Base-by-base conservation (phyloP, 495 filamentous ascomycete genomes). In the Penicillium waksmanii region DNA sequence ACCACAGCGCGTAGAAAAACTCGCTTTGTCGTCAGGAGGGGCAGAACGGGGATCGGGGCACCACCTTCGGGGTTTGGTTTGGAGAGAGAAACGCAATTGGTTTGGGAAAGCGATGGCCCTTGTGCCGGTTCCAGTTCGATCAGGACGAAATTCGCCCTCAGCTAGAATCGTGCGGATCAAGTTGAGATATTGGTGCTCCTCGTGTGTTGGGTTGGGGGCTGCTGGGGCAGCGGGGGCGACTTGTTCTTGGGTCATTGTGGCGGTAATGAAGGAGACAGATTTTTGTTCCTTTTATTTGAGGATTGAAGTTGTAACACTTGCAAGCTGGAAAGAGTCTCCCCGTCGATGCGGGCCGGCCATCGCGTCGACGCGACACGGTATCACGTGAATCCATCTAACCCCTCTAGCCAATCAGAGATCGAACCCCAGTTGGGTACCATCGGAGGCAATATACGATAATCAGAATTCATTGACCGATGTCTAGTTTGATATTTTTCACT, bases 11-110 rank as follows among this genome's bases (percentile, higher is more conserved):
- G 90, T 34, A 89, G 82, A 82, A 96, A 97, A 72, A 98, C 95
- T 67, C 95, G 92, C 74, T 98, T 98, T 31, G 95, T 98, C 6
- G 94, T 98, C 12, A 98, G 87, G 65, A 98, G 89, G 23, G 94
- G 94, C 40, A 98, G 84, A 72, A 95, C 82, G 5, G 86, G 84
- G 36, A 72, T 77, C 15, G 65, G 67, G 21, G 61, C 57, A 46
- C 60, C 62, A 53, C 70, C 66, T 66, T 74, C 65, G 48, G 65
- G 66, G 68, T 66, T 66, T 35, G 82, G 78, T 27, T 82, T 76
- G 57, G 88, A 87, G 66, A 98, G 82, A 83, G 81, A 96, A 98
- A 67, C 91, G 92, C 35, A 97, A 82, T 21, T 90, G 90, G 0
- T 81, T 84, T 0, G 94, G 95, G 1, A 90, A 93, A 69, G 96